phyloP scores from a whole-genome alignment of 2,329 filamentous ascomycete species.

The Exserohilum turcica region DNA sequence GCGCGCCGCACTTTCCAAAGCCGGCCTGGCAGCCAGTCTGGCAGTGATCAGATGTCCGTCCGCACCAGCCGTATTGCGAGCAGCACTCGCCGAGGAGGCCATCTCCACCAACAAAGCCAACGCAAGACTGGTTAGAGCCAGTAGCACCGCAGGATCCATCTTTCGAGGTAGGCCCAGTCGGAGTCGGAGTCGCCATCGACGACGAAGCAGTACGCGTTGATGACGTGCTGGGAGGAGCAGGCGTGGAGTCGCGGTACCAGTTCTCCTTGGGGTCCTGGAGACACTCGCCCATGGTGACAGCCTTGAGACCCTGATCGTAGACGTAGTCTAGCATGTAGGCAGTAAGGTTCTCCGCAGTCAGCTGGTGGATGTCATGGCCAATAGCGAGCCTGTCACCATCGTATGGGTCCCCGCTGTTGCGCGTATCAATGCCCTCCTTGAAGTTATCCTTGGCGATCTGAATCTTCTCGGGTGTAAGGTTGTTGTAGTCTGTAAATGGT shows the following conservation, averaged over 20 bases:
- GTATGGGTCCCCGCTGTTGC: neutral
- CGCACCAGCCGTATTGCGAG: slow-evolving; percentile 50
- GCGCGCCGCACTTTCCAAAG: slow-evolving; percentile 20
- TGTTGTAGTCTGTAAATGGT: slow-evolving; percentile 32
- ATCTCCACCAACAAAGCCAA: slow-evolving; percentile 31
- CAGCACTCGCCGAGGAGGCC: slow-evolving; percentile 49
- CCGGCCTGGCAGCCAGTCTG: slow-evolving; percentile 29
- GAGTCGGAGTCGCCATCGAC: slow-evolving; percentile 25
- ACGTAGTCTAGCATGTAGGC: slow-evolving; percentile 52
- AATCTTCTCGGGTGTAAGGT: slow-evolving; percentile 37
- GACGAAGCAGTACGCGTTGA: slow-evolving; percentile 15
- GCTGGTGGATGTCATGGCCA: slow-evolving; percentile 56
- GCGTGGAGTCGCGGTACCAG: slow-evolving; percentile 51
- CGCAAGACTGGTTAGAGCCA: slow-evolving; percentile 24
- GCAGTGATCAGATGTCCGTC: slow-evolving; percentile 31
- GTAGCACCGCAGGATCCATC: slow-evolving; percentile 29
- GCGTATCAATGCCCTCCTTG: slow-evolving; percentile 21
- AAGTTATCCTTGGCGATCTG: slow-evolving; percentile 47
- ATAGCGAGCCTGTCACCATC: slow-evolving; percentile 53
- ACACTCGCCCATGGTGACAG: slow-evolving; percentile 56
- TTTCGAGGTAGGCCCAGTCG: slow-evolving; percentile 27
- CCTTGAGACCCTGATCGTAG: slow-evolving; percentile 49
- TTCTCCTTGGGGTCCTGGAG: slow-evolving; percentile 52
- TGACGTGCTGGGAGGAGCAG: slow-evolving; percentile 42
- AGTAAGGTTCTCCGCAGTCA: slow-evolving; percentile 53